These are phyloP conservation scores for Actinomortierella ambigua DNA, from an alignment of 371 early-diverging fungal genomes.

Conservation along the genomic window DNA sequence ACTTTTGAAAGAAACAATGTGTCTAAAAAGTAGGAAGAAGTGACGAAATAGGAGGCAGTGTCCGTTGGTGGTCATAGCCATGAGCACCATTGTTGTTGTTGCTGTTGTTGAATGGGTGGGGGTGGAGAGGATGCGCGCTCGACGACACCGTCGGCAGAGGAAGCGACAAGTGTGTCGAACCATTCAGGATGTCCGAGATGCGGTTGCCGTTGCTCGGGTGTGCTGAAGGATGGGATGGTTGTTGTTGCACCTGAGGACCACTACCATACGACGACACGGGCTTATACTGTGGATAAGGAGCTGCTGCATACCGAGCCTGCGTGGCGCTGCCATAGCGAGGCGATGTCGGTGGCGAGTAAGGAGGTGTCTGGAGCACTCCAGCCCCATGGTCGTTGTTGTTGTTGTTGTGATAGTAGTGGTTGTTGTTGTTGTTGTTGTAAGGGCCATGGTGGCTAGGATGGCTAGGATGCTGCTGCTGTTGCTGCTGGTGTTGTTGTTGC, in stretches of 20 bases:
- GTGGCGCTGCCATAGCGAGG: constrained; percentile 38
- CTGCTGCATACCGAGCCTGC: constrained; percentile 38
- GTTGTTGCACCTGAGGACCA: constrained; percentile 34
- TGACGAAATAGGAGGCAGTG: constrained; percentile 43
- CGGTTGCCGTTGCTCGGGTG: constrained; percentile 19
- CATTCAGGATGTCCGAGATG: constrained; percentile 45
- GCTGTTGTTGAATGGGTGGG: constrained; percentile 12
- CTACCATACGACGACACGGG: constrained; percentile 11
- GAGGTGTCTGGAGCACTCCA: constrained; percentile 41
- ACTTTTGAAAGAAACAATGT: constrained; percentile 3
- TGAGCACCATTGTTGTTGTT: constrained; percentile 14
- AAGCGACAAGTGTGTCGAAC: constrained; percentile 49
- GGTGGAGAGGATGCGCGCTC: constrained; percentile 33
- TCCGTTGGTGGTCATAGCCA: constrained; percentile 27
- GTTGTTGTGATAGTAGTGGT: constrained; percentile 16
- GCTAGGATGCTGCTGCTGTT: constrained; percentile 31
- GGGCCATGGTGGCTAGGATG: constrained; percentile 24
- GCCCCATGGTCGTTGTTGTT: constrained; percentile 7
- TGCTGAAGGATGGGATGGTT: constrained; percentile 36
- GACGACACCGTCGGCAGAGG: constrained; percentile 54
- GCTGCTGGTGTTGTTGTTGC: too few relatives aligned
- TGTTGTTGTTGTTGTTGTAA: constrained; percentile 9
- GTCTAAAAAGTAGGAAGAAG: constrained; percentile 41
- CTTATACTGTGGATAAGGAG: constrained; percentile 45
- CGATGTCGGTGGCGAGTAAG: constrained; percentile 44